Evolutionary conservation across 352 stramenopile species (phyloP).

Genomic region (Phytophthora brassicae): DNA sequence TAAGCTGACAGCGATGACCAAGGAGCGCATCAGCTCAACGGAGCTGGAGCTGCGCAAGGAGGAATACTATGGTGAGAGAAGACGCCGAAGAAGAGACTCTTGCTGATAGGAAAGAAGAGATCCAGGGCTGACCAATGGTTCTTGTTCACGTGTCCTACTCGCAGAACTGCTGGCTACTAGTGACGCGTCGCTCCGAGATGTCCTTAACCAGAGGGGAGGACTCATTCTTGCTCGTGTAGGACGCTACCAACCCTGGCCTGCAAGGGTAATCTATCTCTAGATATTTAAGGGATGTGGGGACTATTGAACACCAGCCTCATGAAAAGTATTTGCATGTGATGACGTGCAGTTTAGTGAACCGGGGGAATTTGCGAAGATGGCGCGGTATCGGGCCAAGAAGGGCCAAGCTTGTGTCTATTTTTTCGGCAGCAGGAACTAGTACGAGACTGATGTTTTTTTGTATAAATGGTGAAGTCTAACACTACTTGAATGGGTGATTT

Average conservation of each 20-base stretch:
- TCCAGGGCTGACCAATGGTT: not conserved
- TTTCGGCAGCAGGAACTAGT: conserved; percentile 88
- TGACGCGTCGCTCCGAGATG: conserved; percentile 51
- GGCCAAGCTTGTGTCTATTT: conserved; percentile 85
- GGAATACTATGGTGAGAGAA: conserved; percentile 52
- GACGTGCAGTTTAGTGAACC: conserved; percentile 72
- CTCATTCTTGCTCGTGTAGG: conserved; percentile 78
- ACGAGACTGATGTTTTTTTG: conserved; percentile 23
- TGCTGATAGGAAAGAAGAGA: not conserved
- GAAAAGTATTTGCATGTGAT: conserved; percentile 7
- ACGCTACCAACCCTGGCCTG: conserved; percentile 83
- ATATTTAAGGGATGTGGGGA: not conserved
- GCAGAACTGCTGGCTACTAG: conserved; percentile 66
- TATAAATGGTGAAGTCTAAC: not conserved
- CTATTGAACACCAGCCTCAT: not conserved
- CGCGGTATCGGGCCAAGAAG: conserved; percentile 71
- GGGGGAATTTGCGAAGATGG: conserved; percentile 83
- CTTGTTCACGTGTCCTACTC: conserved; percentile 2
- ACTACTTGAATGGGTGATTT: conserved; percentile 1
- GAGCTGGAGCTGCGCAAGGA: conserved; percentile 49
- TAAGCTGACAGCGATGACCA: conserved; percentile 28
- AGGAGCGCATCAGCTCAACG: conserved; percentile 40
- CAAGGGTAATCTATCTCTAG: conserved; percentile 43
- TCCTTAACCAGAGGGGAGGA: conserved; percentile 78
- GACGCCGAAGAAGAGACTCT: not conserved